These are phyloP conservation scores for Teunomyces gatunensis DNA, from an alignment of 805 yeast genomes.

Conservation along the genomic window DNA sequence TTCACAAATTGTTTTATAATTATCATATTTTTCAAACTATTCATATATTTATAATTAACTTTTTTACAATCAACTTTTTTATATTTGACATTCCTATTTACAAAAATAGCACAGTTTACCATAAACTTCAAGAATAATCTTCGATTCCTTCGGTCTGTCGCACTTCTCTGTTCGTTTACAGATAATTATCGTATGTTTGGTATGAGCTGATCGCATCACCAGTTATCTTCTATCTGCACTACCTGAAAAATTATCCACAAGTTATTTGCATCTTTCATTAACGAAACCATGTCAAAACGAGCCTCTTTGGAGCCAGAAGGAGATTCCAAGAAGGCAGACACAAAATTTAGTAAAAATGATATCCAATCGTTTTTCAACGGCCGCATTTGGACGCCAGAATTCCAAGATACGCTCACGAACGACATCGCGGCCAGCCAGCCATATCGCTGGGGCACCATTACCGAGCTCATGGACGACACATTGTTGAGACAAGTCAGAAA, in stretches of 20 bases:
- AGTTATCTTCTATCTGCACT: neutral
- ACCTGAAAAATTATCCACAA: constrained; percentile 1
- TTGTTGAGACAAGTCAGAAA: constrained; percentile 75
- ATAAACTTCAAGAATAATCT: too few species aligned
- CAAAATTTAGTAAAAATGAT: constrained; percentile 1
- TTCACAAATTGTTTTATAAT: too few species aligned
- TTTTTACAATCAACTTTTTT: too few species aligned
- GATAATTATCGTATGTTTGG: neutral
- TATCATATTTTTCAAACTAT: too few species aligned
- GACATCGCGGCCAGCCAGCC: constrained; percentile 64
- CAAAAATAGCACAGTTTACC: too few species aligned
- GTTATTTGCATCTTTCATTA: too few species aligned
- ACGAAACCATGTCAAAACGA: constrained; percentile 5
- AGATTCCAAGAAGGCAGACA: constrained; percentile 4
- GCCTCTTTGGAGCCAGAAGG: neutral
- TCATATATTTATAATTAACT: too few species aligned
- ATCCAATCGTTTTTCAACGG: constrained; percentile 34
- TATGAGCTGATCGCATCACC: neutral
- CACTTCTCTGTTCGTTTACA: neutral
- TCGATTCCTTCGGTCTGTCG: neutral
- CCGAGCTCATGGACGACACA: constrained; percentile 69
- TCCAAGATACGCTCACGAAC: constrained; percentile 37
- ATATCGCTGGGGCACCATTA: constrained; percentile 86
- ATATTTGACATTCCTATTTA: too few species aligned
- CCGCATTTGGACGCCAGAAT: constrained; percentile 46